Percentiles rank a stretch among this genome's conserved stretches.
These are phyloP conservation scores for Daldinia sp. DNA, from an alignment of 2,329 filamentous ascomycete genomes.

Conservation along the genomic window DNA sequence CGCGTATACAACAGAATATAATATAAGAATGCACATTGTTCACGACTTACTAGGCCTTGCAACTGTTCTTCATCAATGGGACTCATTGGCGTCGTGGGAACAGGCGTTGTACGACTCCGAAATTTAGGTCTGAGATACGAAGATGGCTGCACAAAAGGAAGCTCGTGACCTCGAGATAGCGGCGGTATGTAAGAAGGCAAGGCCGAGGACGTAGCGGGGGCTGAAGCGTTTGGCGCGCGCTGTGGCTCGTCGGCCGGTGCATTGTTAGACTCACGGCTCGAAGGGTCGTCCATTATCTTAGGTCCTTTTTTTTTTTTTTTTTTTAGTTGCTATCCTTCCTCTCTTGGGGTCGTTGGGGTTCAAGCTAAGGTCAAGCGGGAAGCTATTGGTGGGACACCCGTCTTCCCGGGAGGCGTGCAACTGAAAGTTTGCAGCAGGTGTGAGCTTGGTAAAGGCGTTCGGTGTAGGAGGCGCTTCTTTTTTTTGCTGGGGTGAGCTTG, in stretches of 20 bases:
- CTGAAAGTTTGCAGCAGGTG: conserved; percentile 35
- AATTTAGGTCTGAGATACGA: conserved; percentile 65
- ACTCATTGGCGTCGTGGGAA: conserved; percentile 63
- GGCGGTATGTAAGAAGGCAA: conserved; percentile 43
- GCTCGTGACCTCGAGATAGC: conserved; percentile 59
- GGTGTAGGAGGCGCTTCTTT: conserved; percentile 26
- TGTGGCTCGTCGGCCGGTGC: conserved; percentile 45
- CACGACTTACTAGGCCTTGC: conserved; percentile 76
- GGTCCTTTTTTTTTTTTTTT: conserved; percentile 5
- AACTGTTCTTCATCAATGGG: conserved; percentile 81
- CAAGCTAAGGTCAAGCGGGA: conserved; percentile 15
- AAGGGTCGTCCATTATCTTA: conserved; percentile 46
- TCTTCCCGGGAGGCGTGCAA: conserved; percentile 37
- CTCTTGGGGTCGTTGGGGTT: conserved; percentile 31
- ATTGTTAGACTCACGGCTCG: conserved; percentile 42
- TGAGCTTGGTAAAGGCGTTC: conserved; percentile 31
- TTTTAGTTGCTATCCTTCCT: conserved; percentile 13
- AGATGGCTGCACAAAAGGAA: conserved; percentile 70
- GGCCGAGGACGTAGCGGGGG: conserved; percentile 38
- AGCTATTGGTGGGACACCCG: conserved; percentile 42
- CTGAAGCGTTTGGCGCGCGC: conserved; percentile 39
- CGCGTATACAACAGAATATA: neutral
- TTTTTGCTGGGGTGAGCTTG: neutral
- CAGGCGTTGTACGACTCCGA: conserved; percentile 57
- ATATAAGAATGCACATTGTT: neutral